Conservation (phyloP, 495 filamentous ascomycete genomes). For the Penicillium simplicissimum region DNA sequence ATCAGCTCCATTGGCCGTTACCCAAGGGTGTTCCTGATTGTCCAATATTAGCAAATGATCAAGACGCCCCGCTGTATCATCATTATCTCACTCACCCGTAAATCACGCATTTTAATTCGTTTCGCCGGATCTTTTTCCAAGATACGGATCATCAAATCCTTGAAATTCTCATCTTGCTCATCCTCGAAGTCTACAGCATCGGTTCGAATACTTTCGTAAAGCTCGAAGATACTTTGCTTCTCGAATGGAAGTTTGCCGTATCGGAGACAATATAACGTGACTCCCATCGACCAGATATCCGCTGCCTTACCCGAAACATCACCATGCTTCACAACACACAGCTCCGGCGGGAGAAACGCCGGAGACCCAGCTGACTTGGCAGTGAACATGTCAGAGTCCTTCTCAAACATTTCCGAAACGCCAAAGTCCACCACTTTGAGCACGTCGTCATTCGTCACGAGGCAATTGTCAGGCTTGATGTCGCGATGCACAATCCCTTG, state of each 20-base stretch:
- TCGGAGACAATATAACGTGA: slow-evolving; percentile 88
- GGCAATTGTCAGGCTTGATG: slow-evolving; percentile 96
- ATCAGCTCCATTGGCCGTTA: slow-evolving; percentile 80
- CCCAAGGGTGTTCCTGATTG: slow-evolving; percentile 85
- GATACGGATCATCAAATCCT: slow-evolving; percentile 65
- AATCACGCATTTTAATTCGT: slow-evolving; percentile 75
- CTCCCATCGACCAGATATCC: slow-evolving; percentile 98
- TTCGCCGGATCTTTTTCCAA: slow-evolving; percentile 76
- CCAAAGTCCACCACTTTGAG: slow-evolving; percentile 98
- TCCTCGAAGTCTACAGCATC: slow-evolving; percentile 52
- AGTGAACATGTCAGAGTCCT: slow-evolving; percentile 83
- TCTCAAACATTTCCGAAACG: slow-evolving; percentile 97
- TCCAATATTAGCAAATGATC: slow-evolving; percentile 9
- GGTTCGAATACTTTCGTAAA: slow-evolving; percentile 84
- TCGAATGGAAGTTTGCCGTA: slow-evolving; percentile 89
- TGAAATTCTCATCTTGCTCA: slow-evolving; percentile 57
- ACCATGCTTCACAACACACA: slow-evolving; percentile 87
- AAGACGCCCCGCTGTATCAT: not conserved
- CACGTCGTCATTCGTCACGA: slow-evolving; percentile 86
- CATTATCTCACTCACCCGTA: slow-evolving; percentile 64
- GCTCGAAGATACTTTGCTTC: slow-evolving; percentile 71
- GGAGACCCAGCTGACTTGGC: slow-evolving; percentile 94
- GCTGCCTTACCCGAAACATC: slow-evolving; percentile 85
- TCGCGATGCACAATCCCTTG: slow-evolving; percentile 96
- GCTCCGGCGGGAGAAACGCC: slow-evolving; percentile 90